Evolutionary conservation across 1,139 yeast species (phyloP).

Genomic region (Taphrina confusa): DNA sequence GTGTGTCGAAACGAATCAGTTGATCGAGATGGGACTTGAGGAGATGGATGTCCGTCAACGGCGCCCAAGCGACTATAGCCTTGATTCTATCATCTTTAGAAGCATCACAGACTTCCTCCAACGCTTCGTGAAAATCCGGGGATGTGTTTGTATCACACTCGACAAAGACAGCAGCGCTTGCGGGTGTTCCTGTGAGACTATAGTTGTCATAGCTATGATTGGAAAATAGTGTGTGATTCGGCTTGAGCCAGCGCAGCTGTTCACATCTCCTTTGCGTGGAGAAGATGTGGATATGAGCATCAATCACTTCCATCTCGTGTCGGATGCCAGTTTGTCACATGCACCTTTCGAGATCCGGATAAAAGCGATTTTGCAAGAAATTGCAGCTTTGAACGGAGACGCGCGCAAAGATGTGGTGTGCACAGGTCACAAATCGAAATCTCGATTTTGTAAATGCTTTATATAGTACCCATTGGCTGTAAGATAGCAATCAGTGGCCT

Average conservation of each 20-base stretch:
- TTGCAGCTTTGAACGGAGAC: not conserved
- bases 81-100: not conserved
- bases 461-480: too few relatives aligned
- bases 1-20: not conserved
- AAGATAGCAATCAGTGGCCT: too few relatives aligned
- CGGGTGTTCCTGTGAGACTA: not conserved
- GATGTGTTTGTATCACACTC: conserved; percentile 20
- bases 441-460: not conserved
- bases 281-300: conserved; percentile 27
- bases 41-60: not conserved
- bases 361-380: not conserved
- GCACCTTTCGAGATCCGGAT: not conserved
- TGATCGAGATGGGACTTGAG: not conserved
- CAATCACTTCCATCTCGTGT: conserved; percentile 10
- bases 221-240: not conserved
- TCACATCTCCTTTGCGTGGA: not conserved
- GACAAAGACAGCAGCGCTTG: conserved; percentile 6
- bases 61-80: conserved; percentile 29
- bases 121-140: not conserved
- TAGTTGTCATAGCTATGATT: conserved; percentile 5
- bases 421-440: not conserved
- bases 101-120: conserved; percentile 13
- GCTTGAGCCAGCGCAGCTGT: conserved; percentile 10
- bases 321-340: too few relatives aligned
- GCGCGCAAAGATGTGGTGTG: not conserved